Base-by-base conservation (phyloP, 75 land plant genomes). In the Pinus tabuliformis region DNA sequence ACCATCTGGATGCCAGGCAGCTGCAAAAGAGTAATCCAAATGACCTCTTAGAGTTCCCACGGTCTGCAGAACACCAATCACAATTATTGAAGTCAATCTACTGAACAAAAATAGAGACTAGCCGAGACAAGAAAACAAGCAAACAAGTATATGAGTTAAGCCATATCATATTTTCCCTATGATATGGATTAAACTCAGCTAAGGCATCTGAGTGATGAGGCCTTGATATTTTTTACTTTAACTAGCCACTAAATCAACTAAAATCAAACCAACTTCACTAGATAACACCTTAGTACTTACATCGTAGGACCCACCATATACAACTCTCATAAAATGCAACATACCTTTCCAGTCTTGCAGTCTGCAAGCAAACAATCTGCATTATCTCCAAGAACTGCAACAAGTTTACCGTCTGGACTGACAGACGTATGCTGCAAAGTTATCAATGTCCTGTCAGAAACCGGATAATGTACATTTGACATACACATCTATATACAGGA, bases 1-100 rank as follows among this genome's bases (percentile, higher is more conserved):
- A 5, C 98, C 95, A 81, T 92, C 83, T 30, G 99, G 99, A 79
- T 97, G 98, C 99, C 99, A 97, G 8, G 99, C 99, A 30, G 96
- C 91, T 7, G 96, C 82, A 84, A 97, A 95, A 3, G 94, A 92
- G 70, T 91, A 97, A 78, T 97, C 99, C 61, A 86, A 60, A 78
- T 97, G 99, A 16, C 99, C 99, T 76, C 81, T 90, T 24, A 97
- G 87, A 57, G 68, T 84, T 65, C 78, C 89, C 28, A 91, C 64
- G n/a, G 86, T 87, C 99, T 97, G 89, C 71, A 13, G 24, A 76
- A 58, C 14, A 21, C 33, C 68, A 39, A 76, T 5, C 6, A 8
- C 18, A 57, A 39, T 12, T 30, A 30, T 28, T 24, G 16, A 37
- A 17, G 56, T 14, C 18, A 73, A 45, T 59, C 2, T 3, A 11